phyloP scores from a whole-genome alignment of 169 alveolate species.

The Eimeria falciformis region DNA sequence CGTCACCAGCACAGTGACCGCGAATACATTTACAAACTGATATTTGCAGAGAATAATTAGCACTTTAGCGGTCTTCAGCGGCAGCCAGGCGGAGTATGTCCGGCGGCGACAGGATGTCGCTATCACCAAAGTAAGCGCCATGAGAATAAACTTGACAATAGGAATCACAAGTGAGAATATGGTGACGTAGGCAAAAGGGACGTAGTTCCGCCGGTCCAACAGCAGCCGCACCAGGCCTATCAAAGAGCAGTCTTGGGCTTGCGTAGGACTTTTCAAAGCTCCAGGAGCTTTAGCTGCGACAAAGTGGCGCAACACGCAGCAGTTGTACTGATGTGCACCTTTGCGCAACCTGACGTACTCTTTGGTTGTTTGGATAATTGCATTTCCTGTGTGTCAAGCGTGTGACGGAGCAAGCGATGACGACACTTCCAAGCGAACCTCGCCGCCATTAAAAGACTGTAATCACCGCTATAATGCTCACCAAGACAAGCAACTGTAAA shows the following conservation, averaged over 20 bases:
- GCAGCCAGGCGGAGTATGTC: neutral
- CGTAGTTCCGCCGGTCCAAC: conserved; percentile 10
- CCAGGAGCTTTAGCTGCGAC: conserved; percentile 44
- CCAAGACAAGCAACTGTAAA: neutral
- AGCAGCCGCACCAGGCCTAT: conserved; percentile 43
- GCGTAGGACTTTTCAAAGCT: neutral
- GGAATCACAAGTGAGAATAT: conserved; percentile 63
- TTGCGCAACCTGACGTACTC: neutral
- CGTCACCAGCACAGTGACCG: conserved; percentile 24
- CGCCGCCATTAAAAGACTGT: too few relatives aligned
- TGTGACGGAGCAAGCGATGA: too few relatives aligned
- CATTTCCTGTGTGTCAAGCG: too few relatives aligned
- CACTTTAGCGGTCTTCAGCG: conserved; percentile 14
- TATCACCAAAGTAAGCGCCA: conserved; percentile 23
- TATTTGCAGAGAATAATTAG: conserved; percentile 46
- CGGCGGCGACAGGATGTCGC: conserved; percentile 42
- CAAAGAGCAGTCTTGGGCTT: conserved; percentile 31
- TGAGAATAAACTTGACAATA: conserved; percentile 33
- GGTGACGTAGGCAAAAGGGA: conserved; percentile 28
- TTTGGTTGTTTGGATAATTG: neutral
- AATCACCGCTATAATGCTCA: too few relatives aligned
- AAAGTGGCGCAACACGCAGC: neutral
- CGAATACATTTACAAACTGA: conserved; percentile 72
- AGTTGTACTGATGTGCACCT: too few relatives aligned
- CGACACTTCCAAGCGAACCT: too few relatives aligned